Conservation (phyloP, 371 early-diverging fungal genomes). For the Furculomyces boomerangus region DNA sequence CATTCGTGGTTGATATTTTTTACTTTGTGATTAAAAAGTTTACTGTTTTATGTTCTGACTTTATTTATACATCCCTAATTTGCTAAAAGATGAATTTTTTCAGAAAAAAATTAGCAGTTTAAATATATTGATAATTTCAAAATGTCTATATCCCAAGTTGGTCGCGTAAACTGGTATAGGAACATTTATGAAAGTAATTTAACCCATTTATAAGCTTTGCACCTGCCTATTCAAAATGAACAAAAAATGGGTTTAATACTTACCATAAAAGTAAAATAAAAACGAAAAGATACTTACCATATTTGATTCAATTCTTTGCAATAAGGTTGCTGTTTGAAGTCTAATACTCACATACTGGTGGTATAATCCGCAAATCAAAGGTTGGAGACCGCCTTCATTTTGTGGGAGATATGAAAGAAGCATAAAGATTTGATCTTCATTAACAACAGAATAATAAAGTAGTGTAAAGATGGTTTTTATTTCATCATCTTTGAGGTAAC, state of each 20-base stretch:
- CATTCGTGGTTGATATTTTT: too few relatives aligned
- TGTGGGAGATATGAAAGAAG: conserved; percentile 61
- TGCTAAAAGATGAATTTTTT: too few relatives aligned
- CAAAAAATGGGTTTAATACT: too few relatives aligned
- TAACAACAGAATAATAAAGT: conserved; percentile 34
- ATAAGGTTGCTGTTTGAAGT: conserved; percentile 39
- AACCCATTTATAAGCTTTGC: conserved; percentile 17
- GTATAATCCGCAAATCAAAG: conserved; percentile 65
- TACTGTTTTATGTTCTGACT: too few relatives aligned
- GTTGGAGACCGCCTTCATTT: conserved; percentile 60
- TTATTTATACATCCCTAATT: too few relatives aligned
- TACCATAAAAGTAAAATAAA: too few relatives aligned
- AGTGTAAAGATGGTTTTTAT: conserved; percentile 43
- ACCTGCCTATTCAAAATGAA: too few relatives aligned
- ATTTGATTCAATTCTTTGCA: conserved; percentile 41
- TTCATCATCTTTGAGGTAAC: conserved; percentile 40
- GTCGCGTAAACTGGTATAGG: too few relatives aligned
- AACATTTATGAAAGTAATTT: conserved; percentile 24
- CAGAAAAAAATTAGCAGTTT: too few relatives aligned
- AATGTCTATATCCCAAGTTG: too few relatives aligned
- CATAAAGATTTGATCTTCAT: conserved; percentile 66
- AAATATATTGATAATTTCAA: too few relatives aligned
- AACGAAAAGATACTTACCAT: conserved; percentile 21
- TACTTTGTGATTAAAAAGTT: too few relatives aligned
- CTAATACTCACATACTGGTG: conserved; percentile 45